Conservation (phyloP, 1,284 basidiomycete species). For the Cryptococcus jaspeensis region DNA sequence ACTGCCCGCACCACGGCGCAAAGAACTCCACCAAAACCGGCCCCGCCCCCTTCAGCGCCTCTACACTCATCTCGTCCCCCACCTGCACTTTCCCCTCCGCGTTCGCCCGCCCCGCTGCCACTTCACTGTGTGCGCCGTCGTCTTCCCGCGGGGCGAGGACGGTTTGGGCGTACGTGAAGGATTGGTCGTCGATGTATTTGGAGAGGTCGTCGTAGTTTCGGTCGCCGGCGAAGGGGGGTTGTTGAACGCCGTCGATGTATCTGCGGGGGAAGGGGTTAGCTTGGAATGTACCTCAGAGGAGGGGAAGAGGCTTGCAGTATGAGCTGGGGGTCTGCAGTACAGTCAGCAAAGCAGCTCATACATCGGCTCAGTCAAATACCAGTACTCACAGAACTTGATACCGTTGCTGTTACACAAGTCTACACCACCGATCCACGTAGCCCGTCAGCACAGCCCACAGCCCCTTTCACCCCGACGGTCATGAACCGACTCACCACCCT, state of each 20-base stretch:
- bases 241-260: constrained; percentile 61
- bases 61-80: constrained; percentile 60
- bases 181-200: constrained; percentile 57
- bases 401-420: constrained; percentile 73
- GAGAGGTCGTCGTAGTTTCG: constrained; percentile 58
- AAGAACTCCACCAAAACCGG: constrained; percentile 84
- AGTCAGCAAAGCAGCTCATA: neutral
- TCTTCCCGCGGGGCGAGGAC: neutral
- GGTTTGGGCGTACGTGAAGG: constrained; percentile 40
- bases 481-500: constrained; percentile 66
- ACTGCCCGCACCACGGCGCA: constrained; percentile 89
- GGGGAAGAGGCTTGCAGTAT: constrained; percentile 59
- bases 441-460: constrained; percentile 1
- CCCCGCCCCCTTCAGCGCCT: constrained; percentile 57
- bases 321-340: constrained; percentile 64
- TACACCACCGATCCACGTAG: too few relatives aligned
- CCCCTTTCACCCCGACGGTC: neutral
- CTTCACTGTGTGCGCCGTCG: constrained; percentile 15
- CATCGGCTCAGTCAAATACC: neutral
- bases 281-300: neutral
- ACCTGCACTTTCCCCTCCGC: constrained; percentile 62
- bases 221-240: constrained; percentile 61
- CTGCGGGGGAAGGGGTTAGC: constrained; percentile 16
- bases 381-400: constrained; percentile 60
- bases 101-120: constrained; percentile 53